phyloP scores from a whole-genome alignment of 176 grass and related monocot species.

The Raddia distichophylla region DNA sequence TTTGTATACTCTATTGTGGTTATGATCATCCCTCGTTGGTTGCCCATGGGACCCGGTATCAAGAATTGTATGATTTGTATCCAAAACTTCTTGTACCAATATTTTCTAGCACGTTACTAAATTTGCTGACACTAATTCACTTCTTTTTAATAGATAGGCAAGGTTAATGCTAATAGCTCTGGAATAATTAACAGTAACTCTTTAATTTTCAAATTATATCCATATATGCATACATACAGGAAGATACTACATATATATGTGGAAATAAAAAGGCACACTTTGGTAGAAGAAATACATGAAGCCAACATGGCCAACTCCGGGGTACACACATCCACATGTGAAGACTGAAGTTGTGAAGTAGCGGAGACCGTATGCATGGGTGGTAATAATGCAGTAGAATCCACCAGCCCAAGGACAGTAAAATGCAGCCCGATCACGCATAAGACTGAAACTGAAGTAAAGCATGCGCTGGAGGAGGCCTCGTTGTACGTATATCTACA shows the following conservation, averaged over 20 bases:
- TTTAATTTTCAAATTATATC: constrained; percentile 17
- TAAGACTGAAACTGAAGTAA: neutral
- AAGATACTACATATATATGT: neutral
- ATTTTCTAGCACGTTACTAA: no score
- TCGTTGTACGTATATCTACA: constrained; percentile 46
- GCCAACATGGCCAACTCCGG: constrained; percentile 6
- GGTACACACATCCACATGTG: constrained; percentile 31
- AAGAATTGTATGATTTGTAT: no score
- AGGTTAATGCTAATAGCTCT: no score
- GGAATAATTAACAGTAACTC: neutral
- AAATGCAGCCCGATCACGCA: neutral
- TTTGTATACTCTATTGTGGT: no score
- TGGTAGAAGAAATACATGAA: constrained; percentile 1
- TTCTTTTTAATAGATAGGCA: no score
- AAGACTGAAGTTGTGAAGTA: neutral
- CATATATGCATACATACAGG: constrained; percentile 42
- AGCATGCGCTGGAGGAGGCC: neutral
- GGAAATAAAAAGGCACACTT: neutral
- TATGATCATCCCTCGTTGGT: no score
- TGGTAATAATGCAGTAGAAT: constrained; percentile 9
- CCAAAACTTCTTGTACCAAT: no score
- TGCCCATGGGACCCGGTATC: no score
- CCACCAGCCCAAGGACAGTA: neutral
- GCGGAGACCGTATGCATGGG: constrained; percentile 2
- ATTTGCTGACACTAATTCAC: no score